Conservation (phyloP, 441 rosid genomes). For the Adansonia madagascariensis region DNA sequence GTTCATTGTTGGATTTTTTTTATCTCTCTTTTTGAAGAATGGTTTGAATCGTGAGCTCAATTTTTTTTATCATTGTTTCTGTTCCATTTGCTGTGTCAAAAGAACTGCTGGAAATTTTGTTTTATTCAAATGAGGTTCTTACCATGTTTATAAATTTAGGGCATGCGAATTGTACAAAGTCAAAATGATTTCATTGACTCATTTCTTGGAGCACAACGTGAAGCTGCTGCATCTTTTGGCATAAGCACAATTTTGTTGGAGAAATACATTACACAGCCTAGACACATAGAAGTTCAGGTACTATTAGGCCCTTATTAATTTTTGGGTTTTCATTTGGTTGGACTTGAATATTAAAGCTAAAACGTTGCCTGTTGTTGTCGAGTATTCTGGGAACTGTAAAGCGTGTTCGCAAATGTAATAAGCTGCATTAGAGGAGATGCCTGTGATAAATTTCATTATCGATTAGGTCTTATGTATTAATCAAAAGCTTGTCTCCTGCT, state of each 20-base stretch:
- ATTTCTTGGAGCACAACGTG: conserved; percentile 92
- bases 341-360: conserved; percentile 12
- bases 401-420: conserved; percentile 14
- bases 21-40: background rate
- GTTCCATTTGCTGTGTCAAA: conserved; percentile 4
- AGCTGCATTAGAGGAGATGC: conserved; percentile 11
- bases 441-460: conserved; percentile 18
- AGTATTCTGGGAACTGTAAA: conserved; percentile 18
- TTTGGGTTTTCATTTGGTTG: conserved; percentile 16
- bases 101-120: conserved; percentile 9
- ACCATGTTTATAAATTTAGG: conserved; percentile 52
- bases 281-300: conserved; percentile 98
- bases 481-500: conserved; percentile 27
- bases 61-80: conserved; percentile 2
- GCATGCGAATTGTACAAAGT: conserved; percentile 88
- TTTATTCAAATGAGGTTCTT: conserved; percentile 38
- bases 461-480: conserved; percentile 21
- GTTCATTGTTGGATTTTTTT: background rate
- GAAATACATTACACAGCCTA: conserved; percentile 88
- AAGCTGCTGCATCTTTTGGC: conserved; percentile 97
- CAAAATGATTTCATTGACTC: conserved; percentile 67
- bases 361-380: conserved; percentile 1
- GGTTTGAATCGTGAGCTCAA: background rate
- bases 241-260: conserved; percentile 81
- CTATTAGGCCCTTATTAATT: conserved; percentile 10